Conservation (phyloP, 352 stramenopile genomes). For the Phytophthora multivora region DNA sequence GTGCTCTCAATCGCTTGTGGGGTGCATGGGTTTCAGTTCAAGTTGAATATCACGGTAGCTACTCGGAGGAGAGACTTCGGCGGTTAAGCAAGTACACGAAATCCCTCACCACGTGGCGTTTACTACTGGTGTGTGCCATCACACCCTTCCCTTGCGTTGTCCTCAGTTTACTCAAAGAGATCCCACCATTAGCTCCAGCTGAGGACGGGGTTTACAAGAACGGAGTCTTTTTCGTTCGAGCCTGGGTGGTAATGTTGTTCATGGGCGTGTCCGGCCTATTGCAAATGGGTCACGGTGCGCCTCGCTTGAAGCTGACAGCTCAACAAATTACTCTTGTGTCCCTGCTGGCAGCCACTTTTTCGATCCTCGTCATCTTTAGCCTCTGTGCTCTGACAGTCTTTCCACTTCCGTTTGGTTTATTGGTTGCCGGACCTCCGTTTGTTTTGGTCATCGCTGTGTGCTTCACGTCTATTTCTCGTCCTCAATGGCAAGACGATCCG, state of each 20-base stretch:
- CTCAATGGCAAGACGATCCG: constrained; percentile 8
- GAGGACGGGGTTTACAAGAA: constrained; percentile 36
- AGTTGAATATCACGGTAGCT: constrained; percentile 29
- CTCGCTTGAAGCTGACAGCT: constrained; percentile 8
- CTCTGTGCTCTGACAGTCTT: constrained; percentile 32
- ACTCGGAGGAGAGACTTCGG: constrained; percentile 15
- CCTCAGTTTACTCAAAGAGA: constrained; percentile 38
- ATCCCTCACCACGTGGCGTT: neutral
- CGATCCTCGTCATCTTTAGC: constrained; percentile 16
- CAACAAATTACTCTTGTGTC: constrained; percentile 11
- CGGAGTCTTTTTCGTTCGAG: constrained; percentile 36
- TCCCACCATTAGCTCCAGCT: constrained; percentile 22
- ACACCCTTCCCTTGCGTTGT: constrained; percentile 40
- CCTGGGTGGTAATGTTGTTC: constrained; percentile 12
- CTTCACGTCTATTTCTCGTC: constrained; percentile 22
- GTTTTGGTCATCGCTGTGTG: constrained; percentile 10
- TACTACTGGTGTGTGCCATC: constrained; percentile 20
- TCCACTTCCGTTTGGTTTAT: constrained; percentile 44
- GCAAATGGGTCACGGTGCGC: constrained; percentile 18
- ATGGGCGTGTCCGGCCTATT: constrained; percentile 13
- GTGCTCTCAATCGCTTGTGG: neutral
- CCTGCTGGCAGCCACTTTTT: constrained; percentile 8
- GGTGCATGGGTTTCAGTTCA: constrained; percentile 25
- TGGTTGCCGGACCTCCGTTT: constrained; percentile 22
- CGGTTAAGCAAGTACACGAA: constrained; percentile 10